These are phyloP conservation scores for Ganoderma resinaceum DNA, from an alignment of 1,284 basidiomycete species.

Conservation along the genomic window DNA sequence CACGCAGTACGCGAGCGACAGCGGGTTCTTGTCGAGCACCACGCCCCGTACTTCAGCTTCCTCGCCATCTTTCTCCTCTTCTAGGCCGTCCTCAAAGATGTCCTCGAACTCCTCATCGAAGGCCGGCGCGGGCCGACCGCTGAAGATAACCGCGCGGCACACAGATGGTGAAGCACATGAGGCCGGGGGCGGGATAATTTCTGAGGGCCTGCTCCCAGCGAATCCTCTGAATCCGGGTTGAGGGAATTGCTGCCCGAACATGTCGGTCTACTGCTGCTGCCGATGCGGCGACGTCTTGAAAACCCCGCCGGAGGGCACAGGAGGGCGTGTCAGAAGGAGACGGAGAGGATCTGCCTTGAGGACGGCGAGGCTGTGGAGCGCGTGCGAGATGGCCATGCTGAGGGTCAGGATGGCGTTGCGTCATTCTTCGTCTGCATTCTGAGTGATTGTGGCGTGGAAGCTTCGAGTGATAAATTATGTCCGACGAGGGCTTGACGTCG, in stretches of 20 bases:
- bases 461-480: slow-evolving; percentile 57
- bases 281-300: no score
- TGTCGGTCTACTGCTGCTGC: no score
- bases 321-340: no score
- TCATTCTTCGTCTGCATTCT: slow-evolving; percentile 71
- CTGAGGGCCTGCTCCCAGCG: no score
- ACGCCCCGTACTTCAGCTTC: neutral
- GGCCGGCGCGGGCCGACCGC: no score
- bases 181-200: no score
- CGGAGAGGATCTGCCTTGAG: slow-evolving; percentile 1
- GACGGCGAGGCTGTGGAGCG: slow-evolving; percentile 10
- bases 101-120: slow-evolving; percentile 3
- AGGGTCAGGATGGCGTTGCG: slow-evolving; percentile 31
- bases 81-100: neutral
- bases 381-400: slow-evolving; percentile 20
- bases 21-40: slow-evolving; percentile 43
- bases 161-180: no score
- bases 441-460: slow-evolving; percentile 61
- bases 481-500: slow-evolving; percentile 50
- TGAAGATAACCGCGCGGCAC: no score
- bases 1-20: slow-evolving; percentile 58
- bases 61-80: neutral
- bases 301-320: no score
- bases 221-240: no score
- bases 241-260: no score